A percentile compares a stretch with the other conserved stretches of the same genome.
These are phyloP conservation scores for Colletotrichum abscissum DNA, from an alignment of 2,329 filamentous ascomycete species.

Conservation along the genomic window DNA sequence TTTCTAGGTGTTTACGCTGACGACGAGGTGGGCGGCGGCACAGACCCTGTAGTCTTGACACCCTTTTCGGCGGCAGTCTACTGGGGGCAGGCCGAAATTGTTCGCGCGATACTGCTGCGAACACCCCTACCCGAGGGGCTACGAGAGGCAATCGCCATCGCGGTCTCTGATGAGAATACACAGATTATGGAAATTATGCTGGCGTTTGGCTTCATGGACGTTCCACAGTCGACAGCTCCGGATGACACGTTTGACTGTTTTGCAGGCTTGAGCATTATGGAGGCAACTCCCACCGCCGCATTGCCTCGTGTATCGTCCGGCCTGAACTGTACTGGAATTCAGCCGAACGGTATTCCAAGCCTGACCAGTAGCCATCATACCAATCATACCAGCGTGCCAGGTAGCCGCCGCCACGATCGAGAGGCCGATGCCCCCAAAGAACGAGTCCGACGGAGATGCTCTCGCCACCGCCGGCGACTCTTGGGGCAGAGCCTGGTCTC, in stretches of 20 bases:
- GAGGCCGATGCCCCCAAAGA: not conserved
- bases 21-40: not conserved
- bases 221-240: not conserved
- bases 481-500: conserved; percentile 30
- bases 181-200: conserved; percentile 38
- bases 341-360: fast-evolving
- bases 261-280: not conserved
- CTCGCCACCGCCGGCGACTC: conserved; percentile 14
- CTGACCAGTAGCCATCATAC: not conserved
- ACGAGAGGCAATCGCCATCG: conserved; percentile 39
- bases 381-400: not conserved
- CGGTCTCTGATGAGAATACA: conserved; percentile 32
- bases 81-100: conserved; percentile 41
- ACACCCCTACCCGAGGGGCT: conserved; percentile 33
- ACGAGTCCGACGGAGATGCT: conserved; percentile 3
- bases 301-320: too few relatives aligned
- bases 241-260: conserved; percentile 4
- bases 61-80: conserved; percentile 43
- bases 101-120: conserved; percentile 38
- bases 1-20: conserved; percentile 37
- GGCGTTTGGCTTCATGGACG: conserved; percentile 16
- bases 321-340: not conserved
- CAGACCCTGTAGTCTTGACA: conserved; percentile 36
- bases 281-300: not conserved
- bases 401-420: not conserved